Conservation (phyloP, 2,329 filamentous ascomycete genomes). For the Pseudocercospora cruenta region DNA sequence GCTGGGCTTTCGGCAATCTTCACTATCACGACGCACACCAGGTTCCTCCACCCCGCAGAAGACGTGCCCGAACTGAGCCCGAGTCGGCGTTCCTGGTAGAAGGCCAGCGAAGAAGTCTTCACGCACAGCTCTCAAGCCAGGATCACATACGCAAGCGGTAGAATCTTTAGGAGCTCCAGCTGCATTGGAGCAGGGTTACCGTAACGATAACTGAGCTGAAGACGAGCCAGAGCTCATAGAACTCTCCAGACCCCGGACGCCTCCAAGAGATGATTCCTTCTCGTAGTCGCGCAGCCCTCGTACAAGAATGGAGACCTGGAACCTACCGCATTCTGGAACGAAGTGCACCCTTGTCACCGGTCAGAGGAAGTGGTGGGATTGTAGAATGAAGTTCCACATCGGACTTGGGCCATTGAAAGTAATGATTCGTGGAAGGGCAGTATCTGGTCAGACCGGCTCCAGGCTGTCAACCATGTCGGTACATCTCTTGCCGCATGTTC, state of each 20-base stretch:
- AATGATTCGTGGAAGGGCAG: conserved; percentile 4
- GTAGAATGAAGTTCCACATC: neutral
- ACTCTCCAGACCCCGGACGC: too few relatives aligned
- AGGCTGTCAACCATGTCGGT: conserved; percentile 15
- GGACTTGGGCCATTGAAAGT: neutral
- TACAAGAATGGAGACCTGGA: conserved; percentile 5
- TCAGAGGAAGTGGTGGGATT: neutral
- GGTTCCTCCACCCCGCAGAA: conserved; percentile 10
- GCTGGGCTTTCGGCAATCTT: conserved; percentile 22
- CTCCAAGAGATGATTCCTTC: neutral
- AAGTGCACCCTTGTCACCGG: neutral
- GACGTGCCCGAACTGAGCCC: conserved; percentile 8
- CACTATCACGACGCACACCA: conserved; percentile 12
- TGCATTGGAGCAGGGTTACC: too few relatives aligned
- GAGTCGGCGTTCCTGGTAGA: conserved; percentile 16
- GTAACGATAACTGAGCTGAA: too few relatives aligned
- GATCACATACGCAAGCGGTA: neutral
- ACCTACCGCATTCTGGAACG: neutral
- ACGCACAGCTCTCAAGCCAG: neutral
- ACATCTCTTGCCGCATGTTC: conserved; percentile 8
- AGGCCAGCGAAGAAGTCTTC: neutral
- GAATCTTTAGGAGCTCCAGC: neutral
- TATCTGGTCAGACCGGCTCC: conserved; percentile 10
- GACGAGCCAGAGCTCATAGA: too few relatives aligned
- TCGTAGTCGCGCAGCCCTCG: conserved; percentile 4